phyloP scores from a whole-genome alignment of 768 basidiomycete species.

The Ramaria sp. region DNA sequence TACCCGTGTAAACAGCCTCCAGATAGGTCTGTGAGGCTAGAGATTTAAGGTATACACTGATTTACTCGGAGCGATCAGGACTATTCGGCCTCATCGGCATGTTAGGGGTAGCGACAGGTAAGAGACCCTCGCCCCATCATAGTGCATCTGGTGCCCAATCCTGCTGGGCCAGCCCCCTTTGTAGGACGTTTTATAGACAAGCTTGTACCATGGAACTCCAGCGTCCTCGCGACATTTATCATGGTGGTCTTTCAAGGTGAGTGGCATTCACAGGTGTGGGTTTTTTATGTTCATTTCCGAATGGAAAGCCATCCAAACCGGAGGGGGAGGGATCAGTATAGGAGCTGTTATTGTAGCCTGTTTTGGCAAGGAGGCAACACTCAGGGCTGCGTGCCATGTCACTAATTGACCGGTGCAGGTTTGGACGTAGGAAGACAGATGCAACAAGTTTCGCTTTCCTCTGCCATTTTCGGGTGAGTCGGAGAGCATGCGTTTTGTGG shows the following conservation, averaged over 20 bases:
- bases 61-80: conserved; percentile 29
- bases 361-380: conserved; percentile 33
- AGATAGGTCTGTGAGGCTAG: background rate
- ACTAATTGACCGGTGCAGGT: background rate
- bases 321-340: conserved; percentile 58
- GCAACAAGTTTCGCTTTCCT: conserved; percentile 56
- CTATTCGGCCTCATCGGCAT: conserved; percentile 64
- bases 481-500: too few species aligned
- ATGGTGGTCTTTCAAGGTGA: conserved; percentile 36
- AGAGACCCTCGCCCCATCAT: background rate
- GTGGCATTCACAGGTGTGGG: background rate
- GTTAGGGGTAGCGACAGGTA: conserved; percentile 28
- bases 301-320: conserved; percentile 41
- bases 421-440: conserved; percentile 68
- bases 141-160: conserved; percentile 30
- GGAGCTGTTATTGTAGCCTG: conserved; percentile 60
- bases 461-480: conserved; percentile 44
- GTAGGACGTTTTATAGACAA: conserved; percentile 59
- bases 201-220: conserved; percentile 69
- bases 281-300: background rate
- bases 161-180: conserved; percentile 37
- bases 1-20: background rate
- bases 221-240: conserved; percentile 40
- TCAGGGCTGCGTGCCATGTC: background rate
- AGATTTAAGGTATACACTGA: background rate